Evolutionary conservation across 108 stramenopile species (phyloP), one percentile per base, ranked within the genome.

Genomic region (Conticribra guillardii): DNA sequence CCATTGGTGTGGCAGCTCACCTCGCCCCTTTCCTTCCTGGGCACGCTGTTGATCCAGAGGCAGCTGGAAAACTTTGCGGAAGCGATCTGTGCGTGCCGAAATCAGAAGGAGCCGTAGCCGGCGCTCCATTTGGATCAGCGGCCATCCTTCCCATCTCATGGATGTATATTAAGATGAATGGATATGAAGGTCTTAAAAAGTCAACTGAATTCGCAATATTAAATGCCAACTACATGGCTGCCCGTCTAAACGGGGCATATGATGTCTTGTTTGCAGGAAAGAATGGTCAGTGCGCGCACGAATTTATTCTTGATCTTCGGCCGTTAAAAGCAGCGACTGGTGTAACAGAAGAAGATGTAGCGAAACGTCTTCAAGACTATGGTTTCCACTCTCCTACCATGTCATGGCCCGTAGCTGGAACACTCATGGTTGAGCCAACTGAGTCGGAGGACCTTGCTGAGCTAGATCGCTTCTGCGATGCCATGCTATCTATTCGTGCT

Each of bases 121-220:
- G 92, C n/a, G 97, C 99, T 7, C 99, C 98, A 8, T 99, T 96
- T 72, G 99, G 99, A 33, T 97, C 96, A 50, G 96, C 99, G 2
- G 91, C 96, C 33, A 99, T 99, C 70, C 93, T 99, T 32, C 98
- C 98, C 59, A 99, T 99, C 70, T 97, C 97, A 1, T 99, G 98
- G 97, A 98, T 99, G 97, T 99, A 98, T 84, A 97, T 99, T 62
- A 97, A 97, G 69, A 98, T 99, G 98, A 84, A 97, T 53, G 97
- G 97, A 27, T 84, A 87, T 46, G 88, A 90, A 33, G 98, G 98
- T 31, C 79, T 99, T 17, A 92, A 87, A 74, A 73, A 85, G 51
- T 87, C 96, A n/a, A 97, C 97, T 7, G 76, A 85, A 44, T 60
- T 90, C 58, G 99, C 99, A 27, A 99, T 99, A 82, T 83, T 99